Conservation (phyloP, 768 basidiomycete genomes). For the Hericium alpestre region DNA sequence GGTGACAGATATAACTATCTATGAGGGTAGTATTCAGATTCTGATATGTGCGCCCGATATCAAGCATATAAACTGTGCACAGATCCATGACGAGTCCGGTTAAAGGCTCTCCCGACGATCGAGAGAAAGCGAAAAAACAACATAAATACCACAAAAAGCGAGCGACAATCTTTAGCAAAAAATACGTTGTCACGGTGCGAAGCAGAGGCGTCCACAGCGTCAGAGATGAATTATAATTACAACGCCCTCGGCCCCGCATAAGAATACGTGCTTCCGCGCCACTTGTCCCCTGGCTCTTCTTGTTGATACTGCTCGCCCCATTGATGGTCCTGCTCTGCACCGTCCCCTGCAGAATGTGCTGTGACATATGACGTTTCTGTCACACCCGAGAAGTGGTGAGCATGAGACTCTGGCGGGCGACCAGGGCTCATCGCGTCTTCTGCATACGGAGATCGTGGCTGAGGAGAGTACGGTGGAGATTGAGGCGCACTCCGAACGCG, state of each 20-base stretch:
- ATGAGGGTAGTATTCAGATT: no score
- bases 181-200: not conserved
- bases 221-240: not conserved
- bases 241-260: constrained; percentile 4
- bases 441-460: not conserved
- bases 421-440: not conserved
- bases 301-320: not conserved
- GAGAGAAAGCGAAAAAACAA: not conserved
- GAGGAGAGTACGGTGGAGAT: no score
- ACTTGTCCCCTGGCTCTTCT: constrained; percentile 4
- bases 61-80: no score
- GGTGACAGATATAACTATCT: no score
- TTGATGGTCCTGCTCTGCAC: not conserved
- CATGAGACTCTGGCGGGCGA: not conserved
- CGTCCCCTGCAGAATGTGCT: constrained; percentile 2
- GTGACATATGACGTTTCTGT: constrained; percentile 10
- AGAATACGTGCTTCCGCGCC: constrained; percentile 11
- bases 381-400: not conserved
- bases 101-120: not conserved
- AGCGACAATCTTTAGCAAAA: not conserved
- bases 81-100: no score
- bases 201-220: not conserved
- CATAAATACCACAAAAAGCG: not conserved
- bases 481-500: constrained; percentile 22
- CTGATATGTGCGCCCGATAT: no score